Evolutionary conservation across 2,329 filamentous ascomycete species (phyloP).

Genomic region (Botrytis porri): DNA sequence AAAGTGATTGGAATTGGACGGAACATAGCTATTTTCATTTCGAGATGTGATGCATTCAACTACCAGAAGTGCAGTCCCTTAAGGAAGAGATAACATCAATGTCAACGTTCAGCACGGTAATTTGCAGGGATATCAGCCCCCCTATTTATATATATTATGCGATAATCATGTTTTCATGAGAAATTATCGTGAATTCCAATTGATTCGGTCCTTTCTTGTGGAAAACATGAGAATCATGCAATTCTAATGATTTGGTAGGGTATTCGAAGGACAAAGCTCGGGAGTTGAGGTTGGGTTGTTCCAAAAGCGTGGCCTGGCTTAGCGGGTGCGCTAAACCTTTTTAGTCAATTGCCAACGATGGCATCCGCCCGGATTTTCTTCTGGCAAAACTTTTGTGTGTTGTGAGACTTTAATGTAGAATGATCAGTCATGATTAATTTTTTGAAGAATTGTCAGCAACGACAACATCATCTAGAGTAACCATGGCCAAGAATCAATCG

Average conservation of each 20-base stretch:
- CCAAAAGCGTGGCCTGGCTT: slow-evolving; percentile 17
- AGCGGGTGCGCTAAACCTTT: slow-evolving; percentile 16
- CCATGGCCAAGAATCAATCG: too few species aligned
- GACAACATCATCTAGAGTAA: background rate
- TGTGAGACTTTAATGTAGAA: background rate
- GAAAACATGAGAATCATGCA: background rate
- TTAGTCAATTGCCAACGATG: slow-evolving; percentile 16
- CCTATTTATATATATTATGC: background rate
- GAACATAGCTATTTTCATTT: background rate
- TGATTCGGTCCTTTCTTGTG: background rate
- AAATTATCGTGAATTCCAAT: slow-evolving; percentile 3
- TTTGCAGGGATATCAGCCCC: slow-evolving; percentile 5
- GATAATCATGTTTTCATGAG: background rate
- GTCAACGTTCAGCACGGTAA: background rate
- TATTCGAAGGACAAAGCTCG: slow-evolving; percentile 10
- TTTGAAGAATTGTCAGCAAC: background rate
- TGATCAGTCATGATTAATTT: background rate
- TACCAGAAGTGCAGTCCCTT: background rate
- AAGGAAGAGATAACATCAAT: background rate
- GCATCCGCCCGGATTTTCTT: slow-evolving; percentile 15
- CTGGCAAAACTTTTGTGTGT: slow-evolving; percentile 14
- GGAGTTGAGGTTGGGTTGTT: slow-evolving; percentile 12
- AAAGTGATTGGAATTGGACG: background rate
- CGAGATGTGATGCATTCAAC: background rate
- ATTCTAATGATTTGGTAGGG: slow-evolving; percentile 4